Conservation (phyloP, 2,329 filamentous ascomycete species). For the Penicillium freii region DNA sequence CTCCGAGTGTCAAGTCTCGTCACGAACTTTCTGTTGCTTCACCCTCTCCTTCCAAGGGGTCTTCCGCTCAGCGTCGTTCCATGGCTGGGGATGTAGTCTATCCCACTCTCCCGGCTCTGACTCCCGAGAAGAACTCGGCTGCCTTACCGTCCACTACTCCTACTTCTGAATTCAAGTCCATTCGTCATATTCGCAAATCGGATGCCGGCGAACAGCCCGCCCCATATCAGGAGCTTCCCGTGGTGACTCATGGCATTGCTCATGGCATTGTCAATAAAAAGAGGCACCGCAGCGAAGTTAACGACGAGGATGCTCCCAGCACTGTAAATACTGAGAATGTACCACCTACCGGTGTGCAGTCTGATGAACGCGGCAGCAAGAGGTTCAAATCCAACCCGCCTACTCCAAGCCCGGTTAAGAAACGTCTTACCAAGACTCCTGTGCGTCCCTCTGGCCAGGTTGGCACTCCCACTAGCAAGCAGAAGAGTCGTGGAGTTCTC, state of each 20-base stretch:
- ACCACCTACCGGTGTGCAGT: constrained; percentile 25
- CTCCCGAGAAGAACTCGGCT: constrained; percentile 32
- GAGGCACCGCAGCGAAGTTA: constrained; percentile 34
- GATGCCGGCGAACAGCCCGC: constrained; percentile 18
- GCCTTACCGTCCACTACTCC: constrained; percentile 10
- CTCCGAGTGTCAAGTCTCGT: constrained; percentile 61
- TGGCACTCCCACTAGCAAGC: constrained; percentile 32
- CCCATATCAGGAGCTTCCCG: constrained; percentile 31
- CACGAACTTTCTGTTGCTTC: constrained; percentile 38
- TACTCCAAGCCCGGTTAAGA: constrained; percentile 39
- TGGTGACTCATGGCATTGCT: constrained; percentile 41
- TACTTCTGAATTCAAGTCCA: constrained; percentile 32
- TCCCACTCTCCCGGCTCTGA: constrained; percentile 39
- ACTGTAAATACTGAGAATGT: constrained; percentile 32
- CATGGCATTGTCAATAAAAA: constrained; percentile 45
- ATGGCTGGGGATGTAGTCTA: constrained; percentile 34
- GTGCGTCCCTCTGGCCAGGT: constrained; percentile 23
- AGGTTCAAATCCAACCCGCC: constrained; percentile 36
- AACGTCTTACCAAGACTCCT: constrained; percentile 33
- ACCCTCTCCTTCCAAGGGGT: constrained; percentile 44
- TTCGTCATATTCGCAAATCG: constrained; percentile 43
- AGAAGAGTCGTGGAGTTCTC: constrained; percentile 35
- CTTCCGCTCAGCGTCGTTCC: constrained; percentile 23
- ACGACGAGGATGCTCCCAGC: constrained; percentile 26
- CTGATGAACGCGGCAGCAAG: constrained; percentile 35